Base-by-base conservation (phyloP, 2,329 filamentous ascomycete genomes). In the Pyrenochaeta sp. region DNA sequence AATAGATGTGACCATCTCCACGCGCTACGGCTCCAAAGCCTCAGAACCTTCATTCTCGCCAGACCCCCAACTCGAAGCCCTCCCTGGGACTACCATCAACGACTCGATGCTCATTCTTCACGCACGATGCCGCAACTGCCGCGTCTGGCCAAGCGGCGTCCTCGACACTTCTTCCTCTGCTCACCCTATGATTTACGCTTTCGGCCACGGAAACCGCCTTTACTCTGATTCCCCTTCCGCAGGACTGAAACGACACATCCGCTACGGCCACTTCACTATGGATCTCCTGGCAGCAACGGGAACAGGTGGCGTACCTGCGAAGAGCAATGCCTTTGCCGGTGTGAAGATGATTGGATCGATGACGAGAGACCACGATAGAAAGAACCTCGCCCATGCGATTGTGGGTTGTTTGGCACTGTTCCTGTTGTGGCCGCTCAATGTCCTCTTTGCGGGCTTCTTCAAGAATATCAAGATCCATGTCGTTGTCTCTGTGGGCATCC, bases 121-220 rank as follows among this genome's bases (percentile, higher is more conserved):
- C 31, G 69, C 68, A 1, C 53, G 71, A 3, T 76, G 73, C 51
- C 55, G 57, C 7, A 71, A 72, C 51, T 76, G 74, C 55, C 64
- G 67, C 10, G 53, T 54, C 30, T 74, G 71, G 70, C 55, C 51
- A 10, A 53, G 51, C n/a, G 68, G 67, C 15, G 67, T 58, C 22
- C 54, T 76, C 3, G 65, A 75, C 42, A 38, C 56, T 1, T 61
- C 55, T 5, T 63, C 58, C 24, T 54, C 49, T 0, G 23, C 52
- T 0, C 67, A 74, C 17, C 69, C 71, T 1, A 74, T 75, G 65
- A 70, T 75, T 18, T 76, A 72, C 44, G 74, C 73, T 3, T 69
- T 76, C 6, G 74, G 74, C 2, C 62, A 65, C 6, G 59, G 55
- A 5, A 61, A 66, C 7, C 29, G 36, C 1, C 24, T 60, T 35